phyloP scores from a whole-genome alignment of 768 basidiomycete genomes.

The Phallus indusiatus region DNA sequence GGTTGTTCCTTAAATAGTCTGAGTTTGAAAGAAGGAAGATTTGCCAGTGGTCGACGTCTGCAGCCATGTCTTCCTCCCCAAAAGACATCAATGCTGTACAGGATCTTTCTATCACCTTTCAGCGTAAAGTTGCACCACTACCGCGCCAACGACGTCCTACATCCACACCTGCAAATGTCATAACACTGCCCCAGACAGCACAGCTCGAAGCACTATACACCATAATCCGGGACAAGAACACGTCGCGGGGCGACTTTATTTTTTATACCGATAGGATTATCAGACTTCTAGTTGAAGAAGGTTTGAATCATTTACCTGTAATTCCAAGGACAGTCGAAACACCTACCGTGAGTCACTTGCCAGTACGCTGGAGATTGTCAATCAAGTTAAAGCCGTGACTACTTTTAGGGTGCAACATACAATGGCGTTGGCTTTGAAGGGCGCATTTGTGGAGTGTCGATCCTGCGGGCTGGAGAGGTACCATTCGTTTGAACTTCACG shows the following conservation, averaged over 20 bases:
- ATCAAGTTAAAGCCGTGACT: no score
- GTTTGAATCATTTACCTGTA: slow-evolving; percentile 81
- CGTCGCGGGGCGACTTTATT: slow-evolving; percentile 86
- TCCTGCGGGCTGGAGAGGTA: slow-evolving; percentile 88
- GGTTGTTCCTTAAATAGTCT: neutral
- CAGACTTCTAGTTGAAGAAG: slow-evolving; percentile 69
- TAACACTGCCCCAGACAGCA: slow-evolving; percentile 79
- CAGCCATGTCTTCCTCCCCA: neutral
- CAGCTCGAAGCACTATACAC: slow-evolving; percentile 95
- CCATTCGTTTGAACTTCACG: slow-evolving; percentile 11
- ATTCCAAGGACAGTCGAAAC: slow-evolving; percentile 68
- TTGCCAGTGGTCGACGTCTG: no score
- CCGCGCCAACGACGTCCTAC: slow-evolving; percentile 26
- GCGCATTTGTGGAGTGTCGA: slow-evolving; percentile 93
- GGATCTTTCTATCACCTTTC: neutral
- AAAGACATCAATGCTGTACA: neutral
- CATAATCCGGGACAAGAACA: slow-evolving; percentile 84
- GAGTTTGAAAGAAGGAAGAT: neutral
- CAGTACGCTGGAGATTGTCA: neutral
- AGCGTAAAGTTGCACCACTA: slow-evolving; percentile 13
- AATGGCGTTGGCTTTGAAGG: slow-evolving; percentile 93
- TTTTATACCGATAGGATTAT: slow-evolving; percentile 96
- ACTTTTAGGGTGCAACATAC: slow-evolving; percentile 59
- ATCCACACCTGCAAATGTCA: slow-evolving; percentile 67
- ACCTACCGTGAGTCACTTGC: slow-evolving; percentile 48